Base-by-base conservation (phyloP, 805 yeast genomes). In the Candida sphagnicola region DNA sequence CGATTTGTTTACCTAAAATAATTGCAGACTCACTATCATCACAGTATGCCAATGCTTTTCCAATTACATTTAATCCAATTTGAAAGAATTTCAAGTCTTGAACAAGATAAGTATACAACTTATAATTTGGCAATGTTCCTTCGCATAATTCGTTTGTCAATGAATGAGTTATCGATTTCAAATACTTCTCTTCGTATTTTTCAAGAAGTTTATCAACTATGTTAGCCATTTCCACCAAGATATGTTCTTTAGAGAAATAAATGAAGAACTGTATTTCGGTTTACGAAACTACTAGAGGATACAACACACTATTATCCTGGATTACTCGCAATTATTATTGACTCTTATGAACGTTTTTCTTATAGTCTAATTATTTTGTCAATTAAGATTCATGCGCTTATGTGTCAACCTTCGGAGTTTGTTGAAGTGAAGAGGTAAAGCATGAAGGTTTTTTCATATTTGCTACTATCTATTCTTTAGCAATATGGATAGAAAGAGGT, bases 81-180 rank as follows among this genome's bases (percentile, higher is more conserved):
- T 66, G 67, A 50, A 75, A 75, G 45, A 66, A 75, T 37, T 63
- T 66, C 40, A 72, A 50, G 49, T 76, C 82, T 48, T 76, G 80
- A 2, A 62, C 59, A 36, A 75, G 46, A 43, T 76, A 76, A 1
- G 71, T 62, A 49, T 56, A 69, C 12, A 75, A 54, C 26, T 54
- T 65, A 34, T 61, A 50, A 43, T 72, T 71, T 0, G 69, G 54
- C 11, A 76, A 51, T 1, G 67, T 60, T 1, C 81, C 82, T 8
- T 46, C 46, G 45, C 78, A 74, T 29, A 72, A 47, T 42, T 76
- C 75, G 26, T 55, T 55, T 18, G 77, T 69, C 26, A 74, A 56
- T 5, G 53, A 58, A 43, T 72, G 77, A 18, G 57, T 47, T 5
- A 62, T 62, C 1, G 76, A 60, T 28, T 45, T 42, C 4, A 46